Evolutionary conservation across 2,329 filamentous ascomycete genomes (phyloP).

Genomic region (Penicillium crustosum): DNA sequence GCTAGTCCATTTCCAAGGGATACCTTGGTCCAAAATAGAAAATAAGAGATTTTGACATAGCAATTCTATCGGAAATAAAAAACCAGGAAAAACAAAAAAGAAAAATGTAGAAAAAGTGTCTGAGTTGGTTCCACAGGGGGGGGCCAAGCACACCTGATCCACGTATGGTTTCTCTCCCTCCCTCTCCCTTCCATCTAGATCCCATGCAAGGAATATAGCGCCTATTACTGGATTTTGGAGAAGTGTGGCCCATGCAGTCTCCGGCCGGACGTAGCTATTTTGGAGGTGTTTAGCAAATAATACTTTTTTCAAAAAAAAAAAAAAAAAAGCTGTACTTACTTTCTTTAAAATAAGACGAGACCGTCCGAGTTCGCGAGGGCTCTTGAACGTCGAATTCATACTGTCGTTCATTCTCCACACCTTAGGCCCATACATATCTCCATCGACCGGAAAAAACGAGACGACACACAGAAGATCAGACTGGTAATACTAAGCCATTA

Average conservation of each 20-base stretch:
- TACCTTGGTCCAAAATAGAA: conserved; percentile 10
- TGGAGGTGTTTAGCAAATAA: conserved; percentile 6
- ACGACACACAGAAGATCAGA: not conserved
- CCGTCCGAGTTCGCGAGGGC: conserved; percentile 16
- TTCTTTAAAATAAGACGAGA: conserved; percentile 23
- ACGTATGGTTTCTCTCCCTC: conserved; percentile 19
- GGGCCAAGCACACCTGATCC: conserved; percentile 17
- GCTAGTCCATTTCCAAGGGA: conserved; percentile 1
- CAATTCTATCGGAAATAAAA: not conserved
- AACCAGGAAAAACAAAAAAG: not conserved
- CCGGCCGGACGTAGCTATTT: conserved; percentile 21
- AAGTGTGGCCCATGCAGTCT: conserved; percentile 25
- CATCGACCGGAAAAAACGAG: conserved; percentile 3
- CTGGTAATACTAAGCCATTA: not conserved
- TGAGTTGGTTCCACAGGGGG: conserved; percentile 27
- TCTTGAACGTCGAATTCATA: conserved; percentile 13
- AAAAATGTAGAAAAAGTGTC: conserved; percentile 4
- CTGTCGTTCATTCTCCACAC: conserved; percentile 8
- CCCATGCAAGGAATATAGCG: conserved; percentile 28
- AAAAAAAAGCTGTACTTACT: conserved; percentile 1
- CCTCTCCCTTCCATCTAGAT: conserved; percentile 25
- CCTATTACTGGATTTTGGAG: conserved; percentile 5
- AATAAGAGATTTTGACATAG: not conserved
- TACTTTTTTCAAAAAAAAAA: not conserved
- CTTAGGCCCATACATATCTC: not conserved